Percentiles rank a stretch among this genome's conserved stretches.
Evolutionary conservation across 352 stramenopile genomes (phyloP).

Genomic region (Phytophthora palmivora): DNA sequence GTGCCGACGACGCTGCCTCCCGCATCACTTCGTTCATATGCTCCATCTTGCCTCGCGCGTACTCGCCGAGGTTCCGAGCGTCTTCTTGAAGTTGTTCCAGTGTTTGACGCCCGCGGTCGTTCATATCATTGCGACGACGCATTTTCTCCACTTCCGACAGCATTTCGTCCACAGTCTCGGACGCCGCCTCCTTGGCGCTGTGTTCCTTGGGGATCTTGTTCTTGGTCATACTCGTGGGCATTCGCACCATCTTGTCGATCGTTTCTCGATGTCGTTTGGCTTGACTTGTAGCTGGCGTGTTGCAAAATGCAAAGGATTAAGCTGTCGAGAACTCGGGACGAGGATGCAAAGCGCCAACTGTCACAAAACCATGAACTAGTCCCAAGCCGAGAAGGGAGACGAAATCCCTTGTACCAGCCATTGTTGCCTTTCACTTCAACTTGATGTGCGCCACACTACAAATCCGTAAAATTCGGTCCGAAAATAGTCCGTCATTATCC

Average conservation of each 20-base stretch:
- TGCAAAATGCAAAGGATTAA: conserved; percentile 21
- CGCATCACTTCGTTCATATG: conserved; percentile 51
- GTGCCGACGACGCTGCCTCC: conserved; percentile 34
- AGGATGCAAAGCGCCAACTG: conserved; percentile 17
- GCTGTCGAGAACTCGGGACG: conserved; percentile 11
- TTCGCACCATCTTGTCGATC: conserved; percentile 20
- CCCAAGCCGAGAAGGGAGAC: conserved; percentile 30
- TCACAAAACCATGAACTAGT: conserved; percentile 6
- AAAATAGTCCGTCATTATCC: conserved; percentile 1
- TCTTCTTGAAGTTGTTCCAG: conserved; percentile 53
- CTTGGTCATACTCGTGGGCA: conserved; percentile 39
- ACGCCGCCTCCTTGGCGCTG: conserved; percentile 26
- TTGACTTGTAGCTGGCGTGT: conserved; percentile 6
- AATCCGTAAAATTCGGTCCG: background rate
- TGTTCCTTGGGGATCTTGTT: conserved; percentile 18
- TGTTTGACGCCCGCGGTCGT: conserved; percentile 34
- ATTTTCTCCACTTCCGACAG: conserved; percentile 32
- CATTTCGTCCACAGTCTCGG: conserved; percentile 32
- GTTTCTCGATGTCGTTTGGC: conserved; percentile 15
- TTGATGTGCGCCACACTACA: conserved; percentile 17
- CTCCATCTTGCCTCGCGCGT: conserved; percentile 55
- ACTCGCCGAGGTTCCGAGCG: conserved; percentile 49
- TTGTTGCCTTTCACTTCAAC: conserved; percentile 32
- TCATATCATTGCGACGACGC: conserved; percentile 18
- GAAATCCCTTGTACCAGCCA: conserved; percentile 10